These are phyloP conservation scores for Betula pendula DNA, from an alignment of 306 rosid species.

Conservation along the genomic window DNA sequence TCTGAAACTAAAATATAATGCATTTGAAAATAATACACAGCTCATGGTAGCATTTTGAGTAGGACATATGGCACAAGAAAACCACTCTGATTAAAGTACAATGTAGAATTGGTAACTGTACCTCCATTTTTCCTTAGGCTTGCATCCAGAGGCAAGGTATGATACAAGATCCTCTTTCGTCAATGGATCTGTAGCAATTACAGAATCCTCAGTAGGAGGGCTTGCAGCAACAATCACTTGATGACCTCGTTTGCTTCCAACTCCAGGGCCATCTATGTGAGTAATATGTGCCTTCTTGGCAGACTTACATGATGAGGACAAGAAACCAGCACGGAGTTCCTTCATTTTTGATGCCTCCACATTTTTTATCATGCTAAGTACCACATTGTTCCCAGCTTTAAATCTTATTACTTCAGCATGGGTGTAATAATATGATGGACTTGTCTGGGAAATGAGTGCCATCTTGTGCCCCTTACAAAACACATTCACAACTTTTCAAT, in stretches of 20 bases:
- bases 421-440: constrained; percentile 34
- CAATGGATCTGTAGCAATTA: constrained; percentile 67
- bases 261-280: constrained; percentile 28
- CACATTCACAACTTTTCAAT: neutral
- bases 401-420: constrained; percentile 30
- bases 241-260: constrained; percentile 34
- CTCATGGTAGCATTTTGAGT: neutral
- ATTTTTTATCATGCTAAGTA: constrained; percentile 31
- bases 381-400: constrained; percentile 29
- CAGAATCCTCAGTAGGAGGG: constrained; percentile 91
- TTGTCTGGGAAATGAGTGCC: constrained; percentile 54
- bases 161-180: constrained; percentile 78
- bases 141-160: constrained; percentile 76
- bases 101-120: neutral
- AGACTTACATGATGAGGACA: constrained; percentile 39
- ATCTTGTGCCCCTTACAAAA: constrained; percentile 36
- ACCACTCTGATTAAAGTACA: neutral
- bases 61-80: neutral
- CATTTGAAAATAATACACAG: neutral
- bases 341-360: constrained; percentile 39
- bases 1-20: neutral
- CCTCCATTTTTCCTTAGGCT: constrained; percentile 53
- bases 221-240: constrained; percentile 73
- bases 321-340: constrained; percentile 40
- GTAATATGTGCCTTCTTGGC: constrained; percentile 36